phyloP scores from a whole-genome alignment of 805 yeast species.

The Metschnikowia matae region DNA sequence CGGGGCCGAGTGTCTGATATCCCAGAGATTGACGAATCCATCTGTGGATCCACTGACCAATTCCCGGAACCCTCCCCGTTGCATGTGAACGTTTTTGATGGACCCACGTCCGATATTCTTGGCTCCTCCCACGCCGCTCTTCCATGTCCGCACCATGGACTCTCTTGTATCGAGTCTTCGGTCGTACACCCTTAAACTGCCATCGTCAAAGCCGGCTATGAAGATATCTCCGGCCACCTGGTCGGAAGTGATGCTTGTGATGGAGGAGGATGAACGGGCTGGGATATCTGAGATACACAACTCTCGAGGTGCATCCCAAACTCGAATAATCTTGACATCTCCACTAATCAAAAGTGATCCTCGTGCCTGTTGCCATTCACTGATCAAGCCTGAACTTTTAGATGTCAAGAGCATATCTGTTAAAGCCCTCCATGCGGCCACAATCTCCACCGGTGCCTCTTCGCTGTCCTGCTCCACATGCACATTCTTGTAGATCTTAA shows the following conservation, averaged over 20 bases:
- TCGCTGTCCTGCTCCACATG: constrained; percentile 33
- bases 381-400: constrained; percentile 73
- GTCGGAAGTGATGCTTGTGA: constrained; percentile 87
- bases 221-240: constrained; percentile 91
- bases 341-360: constrained; percentile 92
- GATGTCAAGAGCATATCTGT: constrained; percentile 80
- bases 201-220: constrained; percentile 91
- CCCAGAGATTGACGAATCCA: constrained; percentile 88
- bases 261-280: constrained; percentile 83
- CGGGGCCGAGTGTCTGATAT: constrained; percentile 70
- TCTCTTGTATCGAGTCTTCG: constrained; percentile 80
- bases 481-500: constrained; percentile 77
- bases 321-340: constrained; percentile 83
- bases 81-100: constrained; percentile 84
- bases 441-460: constrained; percentile 46
- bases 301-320: constrained; percentile 98
- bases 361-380: constrained; percentile 96
- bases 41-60: constrained; percentile 78
- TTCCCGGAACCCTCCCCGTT: constrained; percentile 93
- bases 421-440: constrained; percentile 90
- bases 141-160: constrained; percentile 83
- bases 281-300: constrained; percentile 83
- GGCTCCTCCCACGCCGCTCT: constrained; percentile 24
- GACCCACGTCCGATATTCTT: constrained; percentile 44
- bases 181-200: constrained; percentile 84